Evolutionary conservation across 2,329 filamentous ascomycete species (phyloP).

Genomic region (Trichothecium roseum): DNA sequence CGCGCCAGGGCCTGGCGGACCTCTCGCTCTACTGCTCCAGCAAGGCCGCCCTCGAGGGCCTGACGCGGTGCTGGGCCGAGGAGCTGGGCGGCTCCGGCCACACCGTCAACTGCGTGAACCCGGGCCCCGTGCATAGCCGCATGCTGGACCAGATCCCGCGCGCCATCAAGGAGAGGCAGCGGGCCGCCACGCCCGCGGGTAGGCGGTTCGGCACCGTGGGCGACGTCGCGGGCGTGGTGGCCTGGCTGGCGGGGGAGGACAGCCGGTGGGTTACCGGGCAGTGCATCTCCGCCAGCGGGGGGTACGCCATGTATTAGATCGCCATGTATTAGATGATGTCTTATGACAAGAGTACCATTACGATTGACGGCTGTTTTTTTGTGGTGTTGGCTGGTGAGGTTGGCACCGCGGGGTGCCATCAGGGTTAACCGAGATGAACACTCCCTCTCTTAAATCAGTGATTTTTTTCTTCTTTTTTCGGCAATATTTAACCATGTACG

Average conservation of each 20-base stretch:
- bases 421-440: too few relatives aligned
- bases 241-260: conserved; percentile 39
- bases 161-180: conserved; percentile 37
- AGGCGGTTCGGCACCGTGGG: conserved; percentile 38
- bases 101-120: conserved; percentile 51
- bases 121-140: conserved; percentile 48
- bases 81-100: conserved; percentile 46
- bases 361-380: too few relatives aligned
- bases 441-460: too few relatives aligned
- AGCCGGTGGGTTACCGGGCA: conserved; percentile 43
- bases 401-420: too few relatives aligned
- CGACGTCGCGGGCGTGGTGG: conserved; percentile 46
- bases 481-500: too few relatives aligned
- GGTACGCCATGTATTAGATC: conserved; percentile 6
- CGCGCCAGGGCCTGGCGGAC: conserved; percentile 31
- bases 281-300: conserved; percentile 41
- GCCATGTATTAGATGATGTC: too few relatives aligned
- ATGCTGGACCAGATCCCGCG: conserved; percentile 42
- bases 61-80: conserved; percentile 48
- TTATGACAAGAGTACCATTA: too few relatives aligned
- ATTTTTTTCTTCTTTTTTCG: too few relatives aligned
- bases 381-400: too few relatives aligned
- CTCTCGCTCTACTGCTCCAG: conserved; percentile 42
- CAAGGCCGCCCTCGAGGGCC: conserved; percentile 49
- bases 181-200: conserved; percentile 37